These are phyloP conservation scores for Colletotrichum sp. DNA, from an alignment of 2,329 filamentous ascomycete species.

Conservation along the genomic window DNA sequence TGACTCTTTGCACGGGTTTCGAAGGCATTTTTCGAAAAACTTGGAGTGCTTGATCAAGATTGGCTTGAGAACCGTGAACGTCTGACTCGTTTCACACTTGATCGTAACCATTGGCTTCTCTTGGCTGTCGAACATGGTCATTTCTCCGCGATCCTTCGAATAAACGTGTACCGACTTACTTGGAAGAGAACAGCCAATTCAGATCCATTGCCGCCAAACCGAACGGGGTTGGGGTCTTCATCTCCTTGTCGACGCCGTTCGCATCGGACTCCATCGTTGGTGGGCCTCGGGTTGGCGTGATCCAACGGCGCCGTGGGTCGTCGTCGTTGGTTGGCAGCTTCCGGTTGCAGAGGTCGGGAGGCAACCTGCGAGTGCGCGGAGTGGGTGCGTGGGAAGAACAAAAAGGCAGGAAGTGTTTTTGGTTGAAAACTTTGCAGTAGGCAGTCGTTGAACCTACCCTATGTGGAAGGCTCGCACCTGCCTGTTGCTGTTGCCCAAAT, in stretches of 20 bases:
- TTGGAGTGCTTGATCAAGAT: background rate
- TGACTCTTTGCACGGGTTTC: rapidly evolving
- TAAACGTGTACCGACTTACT: no score
- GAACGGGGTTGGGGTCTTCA: no score
- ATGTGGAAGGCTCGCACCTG: background rate
- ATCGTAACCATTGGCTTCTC: no score
- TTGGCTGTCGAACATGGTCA: no score
- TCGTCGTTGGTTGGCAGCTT: rapidly evolving
- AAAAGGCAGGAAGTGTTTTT: background rate
- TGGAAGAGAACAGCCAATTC: no score
- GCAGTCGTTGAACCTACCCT: rapidly evolving
- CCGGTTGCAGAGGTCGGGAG: rapidly evolving
- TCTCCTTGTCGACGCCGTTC: no score
- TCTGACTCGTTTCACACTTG: no score
- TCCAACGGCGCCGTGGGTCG: rapidly evolving
- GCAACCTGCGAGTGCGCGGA: background rate
- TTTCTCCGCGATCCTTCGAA: no score
- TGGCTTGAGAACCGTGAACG: rapidly evolving
- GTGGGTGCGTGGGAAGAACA: background rate
- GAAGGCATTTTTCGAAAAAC: background rate
- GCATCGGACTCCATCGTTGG: background rate
- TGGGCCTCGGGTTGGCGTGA: rapidly evolving
- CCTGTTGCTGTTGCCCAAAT: background rate
- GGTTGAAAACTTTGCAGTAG: background rate
- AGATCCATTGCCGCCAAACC: no score